Percentiles rank a stretch among this genome's conserved stretches.
Evolutionary conservation across 2,329 filamentous ascomycete genomes (phyloP).

Genomic region (Pseudogymnoascus sp.): DNA sequence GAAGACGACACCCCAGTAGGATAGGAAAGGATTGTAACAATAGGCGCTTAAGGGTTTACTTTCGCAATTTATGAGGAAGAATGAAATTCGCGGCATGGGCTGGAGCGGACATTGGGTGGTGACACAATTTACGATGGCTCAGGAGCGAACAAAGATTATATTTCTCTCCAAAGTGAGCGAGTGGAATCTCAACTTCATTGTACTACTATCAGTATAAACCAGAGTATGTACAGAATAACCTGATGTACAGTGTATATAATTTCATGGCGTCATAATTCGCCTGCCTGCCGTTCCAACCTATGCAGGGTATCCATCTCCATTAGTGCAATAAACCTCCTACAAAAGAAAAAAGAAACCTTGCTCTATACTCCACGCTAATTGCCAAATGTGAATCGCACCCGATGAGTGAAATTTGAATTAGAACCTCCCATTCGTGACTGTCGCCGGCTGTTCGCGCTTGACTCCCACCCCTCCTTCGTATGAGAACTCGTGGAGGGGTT

Average conservation of each 20-base stretch:
- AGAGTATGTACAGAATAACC: slow-evolving; percentile 7
- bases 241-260: slow-evolving; percentile 6
- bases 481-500: neutral
- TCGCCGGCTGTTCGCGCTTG: neutral
- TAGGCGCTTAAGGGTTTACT: neutral
- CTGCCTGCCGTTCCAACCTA: neutral
- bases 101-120: neutral
- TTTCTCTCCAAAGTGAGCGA: neutral
- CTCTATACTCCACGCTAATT: slow-evolving; percentile 9
- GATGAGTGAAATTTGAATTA: neutral
- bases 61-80: neutral
- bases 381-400: slow-evolving; percentile 1
- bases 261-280: slow-evolving; percentile 7
- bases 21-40: slow-evolving; percentile 8
- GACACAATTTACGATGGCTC: neutral
- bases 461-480: neutral
- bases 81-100: neutral
- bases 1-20: slow-evolving; percentile 17
- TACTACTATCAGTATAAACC: slow-evolving; percentile 2
- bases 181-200: slow-evolving; percentile 8
- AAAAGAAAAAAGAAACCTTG: slow-evolving; percentile 2
- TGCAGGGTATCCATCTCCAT: slow-evolving; percentile 7
- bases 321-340: slow-evolving; percentile 3
- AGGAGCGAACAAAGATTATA: neutral
- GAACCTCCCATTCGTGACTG: neutral